Percentiles rank a stretch among this genome's conserved stretches.
phyloP scores from a whole-genome alignment of 106 monocot genomes.

The Dactylorhiza incarnata region DNA sequence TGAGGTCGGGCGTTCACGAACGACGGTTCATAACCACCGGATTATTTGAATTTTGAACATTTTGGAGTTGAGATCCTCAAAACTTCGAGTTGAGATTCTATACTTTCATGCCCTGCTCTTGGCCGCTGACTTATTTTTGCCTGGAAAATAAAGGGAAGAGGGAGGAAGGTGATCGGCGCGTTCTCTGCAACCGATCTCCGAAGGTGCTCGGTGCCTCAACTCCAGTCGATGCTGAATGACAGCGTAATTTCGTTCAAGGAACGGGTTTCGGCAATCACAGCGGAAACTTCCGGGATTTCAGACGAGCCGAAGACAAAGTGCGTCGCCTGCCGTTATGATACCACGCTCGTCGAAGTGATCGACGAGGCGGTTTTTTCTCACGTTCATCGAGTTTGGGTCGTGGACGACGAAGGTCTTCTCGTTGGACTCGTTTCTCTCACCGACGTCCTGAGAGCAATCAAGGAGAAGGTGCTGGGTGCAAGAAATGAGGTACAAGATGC shows the following conservation, averaged over 20 bases:
- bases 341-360: conserved; percentile 40
- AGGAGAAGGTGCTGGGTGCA: conserved; percentile 29
- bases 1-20: too few relatives aligned
- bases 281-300: background rate
- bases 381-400: conserved; percentile 79
- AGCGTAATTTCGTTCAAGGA: conserved; percentile 48
- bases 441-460: conserved; percentile 41
- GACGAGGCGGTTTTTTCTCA: conserved; percentile 24
- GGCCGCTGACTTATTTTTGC: background rate
- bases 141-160: conserved; percentile 38
- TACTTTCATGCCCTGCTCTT: too few relatives aligned
- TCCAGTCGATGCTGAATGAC: conserved; percentile 29
- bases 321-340: conserved; percentile 42
- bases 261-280: background rate
- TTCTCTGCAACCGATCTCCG: conserved; percentile 61
- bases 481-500: conserved; percentile 16
- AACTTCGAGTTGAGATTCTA: too few relatives aligned
- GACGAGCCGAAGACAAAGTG: background rate
- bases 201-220: conserved; percentile 31
- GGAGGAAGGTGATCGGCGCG: conserved; percentile 45
- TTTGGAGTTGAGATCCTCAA: too few relatives aligned
- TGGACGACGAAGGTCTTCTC: conserved; percentile 36
- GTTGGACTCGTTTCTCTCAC: conserved; percentile 57
- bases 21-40: too few relatives aligned
- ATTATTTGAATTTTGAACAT: too few relatives aligned